Evolutionary conservation across 805 yeast species (phyloP), one percentile per base, ranked within the genome.

Genomic region (Myxozyma monticola): DNA sequence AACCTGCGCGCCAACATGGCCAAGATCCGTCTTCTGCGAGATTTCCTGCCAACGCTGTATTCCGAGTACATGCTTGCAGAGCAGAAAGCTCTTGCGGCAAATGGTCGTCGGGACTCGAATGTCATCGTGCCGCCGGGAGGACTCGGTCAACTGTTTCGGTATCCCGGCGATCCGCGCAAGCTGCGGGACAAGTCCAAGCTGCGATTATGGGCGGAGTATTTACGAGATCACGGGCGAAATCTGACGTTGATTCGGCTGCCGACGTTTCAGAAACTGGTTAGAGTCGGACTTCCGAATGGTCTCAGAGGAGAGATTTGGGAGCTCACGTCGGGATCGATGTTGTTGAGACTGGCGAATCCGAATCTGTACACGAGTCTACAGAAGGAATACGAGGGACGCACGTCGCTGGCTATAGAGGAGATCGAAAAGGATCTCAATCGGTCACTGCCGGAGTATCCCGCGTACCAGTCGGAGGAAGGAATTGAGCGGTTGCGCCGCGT

Each of bases 241-340:
- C 70, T 93, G 44, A 81, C 95, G 0, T 61, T 91, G 17, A 76
- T 87, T 1, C 78, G 81, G 41, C 87, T 85, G 48, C 87, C 82
- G 33, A 79, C 82, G 63, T 95, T 88, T 63, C 86, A 83, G 66
- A 86, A 85, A 62, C 76, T 93, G 43, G 77, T 93, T 7, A 76
- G 97, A 43, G 93, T 90, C 14, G 98, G 99, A 0, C 75, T 93
- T 21, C 98, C 98, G n/a, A 91, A 91, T 64, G 76, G 95, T 51
- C 72, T 93, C 46, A 77, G 99, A 59, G 99, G 99, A 33, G 99
- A 93, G 64, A 73, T 93, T 12, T 93, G 99, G 99, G 99, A 93
- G 66, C 70, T 88, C 46, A 80, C 88, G 45, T 80, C 88, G 37
- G 99, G 99, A 2, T 83, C 96, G 0, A 81, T 89, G 74, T 88